Conservation (phyloP, 106 monocot genomes). For the Agapanthus africanus region DNA sequence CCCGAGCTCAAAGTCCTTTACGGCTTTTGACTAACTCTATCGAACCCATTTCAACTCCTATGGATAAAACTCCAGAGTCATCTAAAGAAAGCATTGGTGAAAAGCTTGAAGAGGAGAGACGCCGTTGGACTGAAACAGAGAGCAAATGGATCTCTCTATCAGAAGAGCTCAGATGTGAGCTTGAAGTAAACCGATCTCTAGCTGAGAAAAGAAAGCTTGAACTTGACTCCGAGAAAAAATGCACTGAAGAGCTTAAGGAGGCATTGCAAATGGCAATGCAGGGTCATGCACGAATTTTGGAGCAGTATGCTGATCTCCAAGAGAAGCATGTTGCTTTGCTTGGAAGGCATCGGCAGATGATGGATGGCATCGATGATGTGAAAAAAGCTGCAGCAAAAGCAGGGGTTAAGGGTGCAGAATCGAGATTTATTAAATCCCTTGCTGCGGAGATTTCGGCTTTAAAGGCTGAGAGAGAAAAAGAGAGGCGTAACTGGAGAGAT, state of each 20-base stretch:
- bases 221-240: conserved; percentile 84
- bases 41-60: conserved; percentile 19
- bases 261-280: conserved; percentile 85
- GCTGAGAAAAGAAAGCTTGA: conserved; percentile 57
- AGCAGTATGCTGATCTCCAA: conserved; percentile 93
- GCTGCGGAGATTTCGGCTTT: conserved; percentile 76
- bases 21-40: conserved; percentile 13
- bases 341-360: conserved; percentile 62
- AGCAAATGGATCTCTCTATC: conserved; percentile 76
- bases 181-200: conserved; percentile 52
- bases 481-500: conserved; percentile 79
- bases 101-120: conserved; percentile 49
- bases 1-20: background rate
- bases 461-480: conserved; percentile 83
- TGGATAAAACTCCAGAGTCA: conserved; percentile 21
- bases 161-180: conserved; percentile 77
- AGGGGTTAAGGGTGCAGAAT: conserved; percentile 67
- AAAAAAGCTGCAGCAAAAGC: conserved; percentile 72
- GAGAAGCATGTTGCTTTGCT: conserved; percentile 86
- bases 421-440: conserved; percentile 75
- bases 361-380: conserved; percentile 80
- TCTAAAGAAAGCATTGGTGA: conserved; percentile 29
- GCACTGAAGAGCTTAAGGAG: conserved; percentile 83
- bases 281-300: conserved; percentile 81
- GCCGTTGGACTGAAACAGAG: conserved; percentile 64